Percentiles rank a stretch among this genome's conserved stretches.
Conservation (phyloP, 768 basidiomycete genomes). For the Ramaria sp. region DNA sequence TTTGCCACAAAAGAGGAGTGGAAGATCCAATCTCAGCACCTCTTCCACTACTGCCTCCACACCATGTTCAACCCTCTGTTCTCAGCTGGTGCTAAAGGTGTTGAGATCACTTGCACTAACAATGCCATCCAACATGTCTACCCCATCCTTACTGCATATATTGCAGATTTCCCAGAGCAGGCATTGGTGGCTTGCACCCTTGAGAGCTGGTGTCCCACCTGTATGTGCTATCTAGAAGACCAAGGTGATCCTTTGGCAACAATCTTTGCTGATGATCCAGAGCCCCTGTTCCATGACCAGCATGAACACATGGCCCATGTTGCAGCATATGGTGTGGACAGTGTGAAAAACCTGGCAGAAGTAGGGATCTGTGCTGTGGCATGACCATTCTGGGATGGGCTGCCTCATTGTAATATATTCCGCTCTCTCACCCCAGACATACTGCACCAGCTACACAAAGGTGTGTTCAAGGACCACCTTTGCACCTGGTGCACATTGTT, state of each 20-base stretch:
- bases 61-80: slow-evolving; percentile 23
- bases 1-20: no score
- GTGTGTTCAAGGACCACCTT: no score
- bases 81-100: slow-evolving; percentile 21
- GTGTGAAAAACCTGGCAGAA: background rate
- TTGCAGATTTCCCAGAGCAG: slow-evolving; percentile 13
- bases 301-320: background rate
- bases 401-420: slow-evolving; percentile 10
- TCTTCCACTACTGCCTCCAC: slow-evolving; percentile 31
- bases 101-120: slow-evolving; percentile 27
- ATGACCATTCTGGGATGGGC: no score
- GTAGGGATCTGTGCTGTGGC: background rate
- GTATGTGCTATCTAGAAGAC: no score
- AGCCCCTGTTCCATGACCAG: background rate
- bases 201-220: no score
- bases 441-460: slow-evolving; percentile 24
- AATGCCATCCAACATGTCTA: slow-evolving; percentile 20
- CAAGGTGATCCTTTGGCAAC: slow-evolving; percentile 5
- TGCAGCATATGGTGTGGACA: background rate
- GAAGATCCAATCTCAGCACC: slow-evolving; percentile 19
- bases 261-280: background rate
- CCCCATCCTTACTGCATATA: slow-evolving; percentile 28
- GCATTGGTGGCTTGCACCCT: slow-evolving; percentile 8
- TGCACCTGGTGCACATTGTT: no score
- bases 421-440: background rate